Conservation (phyloP, 352 stramenopile genomes). For the Globisporangium echinulatum region DNA sequence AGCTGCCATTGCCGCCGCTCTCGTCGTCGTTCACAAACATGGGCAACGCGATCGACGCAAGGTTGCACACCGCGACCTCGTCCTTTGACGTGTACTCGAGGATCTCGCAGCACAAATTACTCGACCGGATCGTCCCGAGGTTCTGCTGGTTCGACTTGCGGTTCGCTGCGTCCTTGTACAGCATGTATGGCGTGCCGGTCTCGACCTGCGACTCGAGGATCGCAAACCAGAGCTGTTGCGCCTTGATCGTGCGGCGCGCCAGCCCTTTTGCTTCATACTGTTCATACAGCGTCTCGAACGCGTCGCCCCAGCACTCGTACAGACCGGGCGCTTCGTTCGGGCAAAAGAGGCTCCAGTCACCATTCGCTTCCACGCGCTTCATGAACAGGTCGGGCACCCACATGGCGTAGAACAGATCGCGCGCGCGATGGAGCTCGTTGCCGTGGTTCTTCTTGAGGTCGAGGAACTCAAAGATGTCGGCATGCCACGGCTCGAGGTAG, state of each 20-base stretch:
- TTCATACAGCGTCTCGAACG: constrained; percentile 95
- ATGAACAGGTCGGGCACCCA: constrained; percentile 99
- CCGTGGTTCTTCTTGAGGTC: constrained; percentile 99
- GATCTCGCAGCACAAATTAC: constrained; percentile 99
- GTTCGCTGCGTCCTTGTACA: constrained; percentile 99
- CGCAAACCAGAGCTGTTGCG: constrained; percentile 98
- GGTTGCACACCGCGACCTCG: constrained; percentile 98
- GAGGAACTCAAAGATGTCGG: constrained; percentile 98
- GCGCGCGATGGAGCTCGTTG: constrained; percentile 95
- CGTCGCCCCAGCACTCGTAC: constrained; percentile 90
- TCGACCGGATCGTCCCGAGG: constrained; percentile 98
- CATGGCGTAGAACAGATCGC: constrained; percentile 98
- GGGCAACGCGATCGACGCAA: constrained; percentile 96
- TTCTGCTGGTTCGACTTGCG: constrained; percentile 99
- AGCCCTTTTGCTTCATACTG: constrained; percentile 95
- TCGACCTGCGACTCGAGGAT: constrained; percentile 99
- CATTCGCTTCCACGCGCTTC: constrained; percentile 97
- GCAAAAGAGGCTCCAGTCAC: constrained; percentile 97
- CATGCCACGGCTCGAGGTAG: constrained; percentile 99
- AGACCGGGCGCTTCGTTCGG: constrained; percentile 97
- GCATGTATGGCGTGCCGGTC: constrained; percentile 99
- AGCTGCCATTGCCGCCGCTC: constrained; percentile 23
- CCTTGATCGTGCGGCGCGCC: constrained; percentile 94
- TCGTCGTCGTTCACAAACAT: constrained; percentile 88
- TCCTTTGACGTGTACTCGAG: constrained; percentile 98